These are phyloP conservation scores for Teratosphaeria gauchensis DNA, from an alignment of 2,329 filamentous ascomycete species.

Conservation along the genomic window DNA sequence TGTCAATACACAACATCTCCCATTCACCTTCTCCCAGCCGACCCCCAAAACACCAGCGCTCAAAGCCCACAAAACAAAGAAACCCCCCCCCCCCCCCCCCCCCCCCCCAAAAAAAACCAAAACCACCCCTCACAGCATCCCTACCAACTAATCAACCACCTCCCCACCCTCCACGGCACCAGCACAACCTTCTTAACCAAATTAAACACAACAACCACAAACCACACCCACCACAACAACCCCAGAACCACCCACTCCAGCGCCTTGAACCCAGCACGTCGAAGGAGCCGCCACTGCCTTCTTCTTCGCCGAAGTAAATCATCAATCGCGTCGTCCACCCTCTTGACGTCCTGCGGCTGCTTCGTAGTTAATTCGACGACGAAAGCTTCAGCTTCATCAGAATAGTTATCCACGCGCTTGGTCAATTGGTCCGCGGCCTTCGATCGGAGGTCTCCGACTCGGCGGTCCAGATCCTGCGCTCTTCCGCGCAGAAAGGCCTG, in stretches of 20 bases:
- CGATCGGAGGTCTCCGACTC: constrained; percentile 35
- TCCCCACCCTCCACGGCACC: constrained; percentile 49
- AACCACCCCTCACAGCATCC: too few species aligned
- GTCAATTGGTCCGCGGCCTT: constrained; percentile 43
- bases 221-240: constrained; percentile 91
- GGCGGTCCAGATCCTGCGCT: constrained; percentile 34
- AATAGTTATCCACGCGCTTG: constrained; percentile 54
- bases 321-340: constrained; percentile 65
- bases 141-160: constrained; percentile 76
- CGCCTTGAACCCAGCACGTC: constrained; percentile 66
- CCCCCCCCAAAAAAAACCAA: too few species aligned
- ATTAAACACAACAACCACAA: constrained; percentile 69
- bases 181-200: constrained; percentile 54
- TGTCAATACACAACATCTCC: too few species aligned
- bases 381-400: constrained; percentile 72
- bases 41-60: too few species aligned
- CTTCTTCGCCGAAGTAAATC: constrained; percentile 61
- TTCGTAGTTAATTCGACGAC: constrained; percentile 65
- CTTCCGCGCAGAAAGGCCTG: constrained; percentile 41
- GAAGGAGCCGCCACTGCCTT: constrained; percentile 63
- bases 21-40: too few species aligned
- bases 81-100: too few species aligned
- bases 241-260: constrained; percentile 84
- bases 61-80: too few species aligned
- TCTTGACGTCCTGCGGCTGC: constrained; percentile 71